Evolutionary conservation across 768 basidiomycete species (phyloP), one percentile per base, ranked within the genome.

Genomic region (Tylopilus plumbeoviolaceoides): DNA sequence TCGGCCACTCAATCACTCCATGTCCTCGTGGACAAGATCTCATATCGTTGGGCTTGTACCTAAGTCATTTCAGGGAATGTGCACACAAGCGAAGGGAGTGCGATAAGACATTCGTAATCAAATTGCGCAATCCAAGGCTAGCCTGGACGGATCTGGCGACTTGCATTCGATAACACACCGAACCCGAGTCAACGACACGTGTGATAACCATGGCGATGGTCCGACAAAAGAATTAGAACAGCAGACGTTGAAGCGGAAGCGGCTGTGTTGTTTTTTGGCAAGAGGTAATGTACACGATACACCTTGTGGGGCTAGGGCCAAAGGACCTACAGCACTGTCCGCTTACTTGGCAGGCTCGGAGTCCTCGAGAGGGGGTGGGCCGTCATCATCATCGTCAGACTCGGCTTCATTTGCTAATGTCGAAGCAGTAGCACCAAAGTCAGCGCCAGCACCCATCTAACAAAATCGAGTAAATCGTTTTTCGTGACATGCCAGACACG

Each of bases 311-410:
- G 30, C 39, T 50, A 51, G 28, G 35, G 11, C 7, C 5, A 25
- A 4, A 31, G 15, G 30, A 36, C 38, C 27, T 20, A 20, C 25
- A 46, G 8, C 25, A 31, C 25, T 14, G 18, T 51, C 48, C 44
- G 23, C 44, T 25, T 47, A 55, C 25, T 52, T 47, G 45, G 35
- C n/a, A 35, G 73, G 63, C 62, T 80, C 78, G 28, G 75, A 75
- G n/a, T 84, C 82, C 72, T 91, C 90, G 44, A 92, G 84, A 60
- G 89, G 87, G 47, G 90, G 90, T 51, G 88, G 89, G 47, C 83
- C 87, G 39, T 84, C 87, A 45, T 83, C 84, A 7, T 74, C 63
- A 15, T 77, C 77, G 21, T 57, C 73, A 25, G 40, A 66, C 2
- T 48, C 47, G 5, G 49, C 46, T 21, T 18, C 39, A 7, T 35